phyloP scores from a whole-genome alignment of 176 grass and related monocot species.

The Ampelocalamus luodianensis region DNA sequence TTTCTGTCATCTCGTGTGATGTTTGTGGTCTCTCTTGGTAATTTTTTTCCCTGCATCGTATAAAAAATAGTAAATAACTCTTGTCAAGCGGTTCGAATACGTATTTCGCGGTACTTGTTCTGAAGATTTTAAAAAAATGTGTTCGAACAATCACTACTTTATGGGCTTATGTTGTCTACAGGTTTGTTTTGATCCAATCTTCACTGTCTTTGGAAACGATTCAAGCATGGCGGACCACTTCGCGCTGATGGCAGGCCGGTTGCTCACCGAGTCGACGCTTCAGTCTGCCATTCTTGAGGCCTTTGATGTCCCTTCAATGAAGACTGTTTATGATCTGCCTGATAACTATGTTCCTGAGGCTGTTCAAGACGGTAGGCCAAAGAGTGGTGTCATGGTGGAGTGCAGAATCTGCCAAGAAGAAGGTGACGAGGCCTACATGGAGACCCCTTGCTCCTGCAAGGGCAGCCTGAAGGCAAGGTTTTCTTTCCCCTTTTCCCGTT shows the following conservation, averaged over 20 bases:
- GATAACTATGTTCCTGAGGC: conserved; percentile 33
- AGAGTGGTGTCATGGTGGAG: conserved; percentile 53
- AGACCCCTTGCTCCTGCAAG: conserved; percentile 76
- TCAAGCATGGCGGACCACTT: conserved; percentile 82
- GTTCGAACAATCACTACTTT: background rate
- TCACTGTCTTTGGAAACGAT: background rate
- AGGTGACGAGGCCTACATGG: conserved; percentile 68
- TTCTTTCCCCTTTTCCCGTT: background rate
- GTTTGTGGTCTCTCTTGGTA: conserved; percentile 2
- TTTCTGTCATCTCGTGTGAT: conserved; percentile 26
- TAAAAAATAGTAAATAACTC: background rate
- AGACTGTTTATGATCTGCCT: background rate
- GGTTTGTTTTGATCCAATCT: background rate
- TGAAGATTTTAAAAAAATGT: conserved; percentile 9
- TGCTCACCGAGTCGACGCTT: conserved; percentile 80
- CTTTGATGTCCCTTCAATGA: background rate
- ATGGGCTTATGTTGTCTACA: background rate
- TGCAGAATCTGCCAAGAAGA: conserved; percentile 94
- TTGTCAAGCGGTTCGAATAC: background rate
- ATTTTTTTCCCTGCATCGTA: background rate
- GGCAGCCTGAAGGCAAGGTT: conserved; percentile 79
- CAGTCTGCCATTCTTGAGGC: conserved; percentile 48
- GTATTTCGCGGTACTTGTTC: background rate
- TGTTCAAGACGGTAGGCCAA: conserved; percentile 15
- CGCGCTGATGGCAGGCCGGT: conserved; percentile 60